Evolutionary conservation across 129 eudicot genomes (phyloP).

Genomic region (Helianthus tuberosus): DNA sequence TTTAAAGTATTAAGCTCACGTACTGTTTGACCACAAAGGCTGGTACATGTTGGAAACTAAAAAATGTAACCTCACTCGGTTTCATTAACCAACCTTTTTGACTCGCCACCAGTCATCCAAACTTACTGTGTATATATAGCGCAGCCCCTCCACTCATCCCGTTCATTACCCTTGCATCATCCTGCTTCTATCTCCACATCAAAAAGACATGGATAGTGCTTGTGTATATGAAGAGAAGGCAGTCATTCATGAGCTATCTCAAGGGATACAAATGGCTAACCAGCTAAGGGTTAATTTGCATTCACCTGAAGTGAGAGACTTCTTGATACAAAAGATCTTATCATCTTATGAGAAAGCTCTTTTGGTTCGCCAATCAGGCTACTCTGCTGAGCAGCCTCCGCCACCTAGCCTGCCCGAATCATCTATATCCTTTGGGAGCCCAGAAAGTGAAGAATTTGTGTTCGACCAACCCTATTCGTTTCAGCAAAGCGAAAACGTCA

Average conservation of each 20-base stretch:
- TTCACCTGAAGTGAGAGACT: conserved; percentile 40
- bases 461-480: no score
- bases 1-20: conserved; percentile 1
- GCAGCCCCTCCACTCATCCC: not conserved
- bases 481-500: conserved; percentile 6
- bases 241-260: conserved; percentile 58
- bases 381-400: conserved; percentile 38
- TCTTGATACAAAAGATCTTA: conserved; percentile 53
- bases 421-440: conserved; percentile 47
- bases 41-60: conserved; percentile 16
- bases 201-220: conserved; percentile 41
- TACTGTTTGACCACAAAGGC: conserved; percentile 20
- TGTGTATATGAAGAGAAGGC: conserved; percentile 39
- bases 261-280: conserved; percentile 68
- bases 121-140: conserved; percentile 6
- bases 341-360: conserved; percentile 74
- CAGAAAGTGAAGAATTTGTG: conserved; percentile 30
- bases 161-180: not conserved
- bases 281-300: conserved; percentile 58
- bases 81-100: conserved; percentile 27
- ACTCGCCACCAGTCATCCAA: not conserved
- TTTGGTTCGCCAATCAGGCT: conserved; percentile 49
- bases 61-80: conserved; percentile 24
- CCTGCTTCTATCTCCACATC: not conserved
- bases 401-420: conserved; percentile 41